Evolutionary conservation across 164 flowering plant species (phyloP), one percentile per base, ranked within the genome.

Genomic region (Aristolochia contorta): DNA sequence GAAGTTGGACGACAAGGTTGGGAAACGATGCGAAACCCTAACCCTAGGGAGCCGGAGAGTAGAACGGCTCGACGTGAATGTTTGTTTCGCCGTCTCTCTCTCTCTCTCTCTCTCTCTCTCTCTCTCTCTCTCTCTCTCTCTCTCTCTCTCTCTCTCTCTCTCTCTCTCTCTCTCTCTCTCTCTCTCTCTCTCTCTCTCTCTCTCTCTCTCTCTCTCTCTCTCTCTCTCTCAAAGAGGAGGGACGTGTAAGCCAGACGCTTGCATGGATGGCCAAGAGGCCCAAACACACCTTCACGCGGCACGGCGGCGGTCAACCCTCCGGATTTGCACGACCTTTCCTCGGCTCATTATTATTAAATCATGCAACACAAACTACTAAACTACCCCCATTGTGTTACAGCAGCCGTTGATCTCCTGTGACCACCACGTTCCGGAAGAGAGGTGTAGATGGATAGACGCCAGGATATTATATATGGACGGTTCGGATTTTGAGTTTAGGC

Each of bases 31-130:
- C 18, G 33, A 49, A 50, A 50, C 22, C 22, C 54, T 50, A n/a
- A 50, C 20, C 54, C 22, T 18, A 18, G 54, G 54, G 54, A 50
- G 22, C 54, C 54, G 54, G 54, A 50, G 21, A 22, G 0, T 19
- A 16, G 54, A 50, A n/a, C 54, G 54, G 54, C 21, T 50, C 54
- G 54, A n/a, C 54, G 22, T 50, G 54, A 50, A 50, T 50, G 54
- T 50, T 3, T 50, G 54, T 50, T 50, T 18, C n/a, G n/a, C 4
- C 20, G 1, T 49, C n/a, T 16, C n/a, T 49, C 18, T 12, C 52
- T 0, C 16, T 49, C 12, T 14, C 12, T 32, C 7, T 32, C 33
- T 32, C 33, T 32, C 7, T 32, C 7, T 32, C 33, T 32, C 3
- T 7, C 3, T 32, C 3, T n/a, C n/a, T n/a, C 43, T 37, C 10